phyloP scores from a whole-genome alignment of 108 stramenopile species.

The Cyclotella kingstonii region DNA sequence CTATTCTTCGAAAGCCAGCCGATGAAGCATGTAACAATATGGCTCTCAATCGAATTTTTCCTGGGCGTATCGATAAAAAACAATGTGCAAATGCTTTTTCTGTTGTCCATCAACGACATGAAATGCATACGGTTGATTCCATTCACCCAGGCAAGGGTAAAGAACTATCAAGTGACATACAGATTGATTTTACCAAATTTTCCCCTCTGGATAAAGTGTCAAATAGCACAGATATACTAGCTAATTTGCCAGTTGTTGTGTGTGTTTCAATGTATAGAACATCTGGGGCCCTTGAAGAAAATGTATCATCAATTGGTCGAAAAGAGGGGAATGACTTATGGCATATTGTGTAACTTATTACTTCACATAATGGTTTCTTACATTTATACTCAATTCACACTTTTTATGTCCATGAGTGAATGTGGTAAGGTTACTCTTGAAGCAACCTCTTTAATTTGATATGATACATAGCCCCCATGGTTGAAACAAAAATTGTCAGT shows the following conservation, averaged over 20 bases:
- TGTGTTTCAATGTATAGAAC: constrained; percentile 91
- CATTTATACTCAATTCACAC: background rate
- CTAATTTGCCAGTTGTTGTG: constrained; percentile 74
- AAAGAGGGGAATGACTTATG: constrained; percentile 76
- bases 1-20: constrained; percentile 53
- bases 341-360: constrained; percentile 61
- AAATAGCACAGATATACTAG: constrained; percentile 22
- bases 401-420: background rate
- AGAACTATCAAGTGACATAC: no score
- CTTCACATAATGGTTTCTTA: no score
- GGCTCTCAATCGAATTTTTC: background rate
- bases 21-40: no score
- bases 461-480: no score
- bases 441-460: no score
- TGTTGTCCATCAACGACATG: background rate
- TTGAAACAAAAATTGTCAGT: no score
- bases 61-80: constrained; percentile 64
- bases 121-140: no score
- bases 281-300: constrained; percentile 76
- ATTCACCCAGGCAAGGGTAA: no score
- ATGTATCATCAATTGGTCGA: constrained; percentile 69
- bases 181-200: no score
- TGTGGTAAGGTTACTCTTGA: no score
- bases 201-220: background rate
- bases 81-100: constrained; percentile 11